Evolutionary conservation across 1,284 basidiomycete species (phyloP).

Genomic region (Malassezia slooffiae): DNA sequence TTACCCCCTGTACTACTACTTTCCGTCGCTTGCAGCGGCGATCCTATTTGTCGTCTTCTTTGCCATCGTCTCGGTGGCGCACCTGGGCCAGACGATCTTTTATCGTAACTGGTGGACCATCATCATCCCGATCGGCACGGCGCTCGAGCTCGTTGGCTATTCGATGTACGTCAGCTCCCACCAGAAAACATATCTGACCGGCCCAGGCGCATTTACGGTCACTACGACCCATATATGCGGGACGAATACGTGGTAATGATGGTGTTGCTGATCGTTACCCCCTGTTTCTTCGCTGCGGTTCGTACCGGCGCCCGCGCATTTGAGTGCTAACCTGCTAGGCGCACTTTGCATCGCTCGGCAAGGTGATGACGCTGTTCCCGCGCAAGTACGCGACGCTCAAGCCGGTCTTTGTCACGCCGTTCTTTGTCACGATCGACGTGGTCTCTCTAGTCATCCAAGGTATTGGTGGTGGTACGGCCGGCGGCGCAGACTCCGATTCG

Average conservation of each 20-base stretch:
- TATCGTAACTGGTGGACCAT: conserved; percentile 20
- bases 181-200: conserved; percentile 1
- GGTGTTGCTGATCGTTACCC: conserved; percentile 23
- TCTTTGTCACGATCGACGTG: conserved; percentile 26
- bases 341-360: conserved; percentile 21
- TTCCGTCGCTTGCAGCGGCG: conserved; percentile 10
- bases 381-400: conserved; percentile 12
- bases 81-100: conserved; percentile 3
- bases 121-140: conserved; percentile 14
- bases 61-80: conserved; percentile 4
- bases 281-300: conserved; percentile 25
- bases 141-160: conserved; percentile 16
- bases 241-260: conserved; percentile 25
- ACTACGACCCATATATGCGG: conserved; percentile 9
- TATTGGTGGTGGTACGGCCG: conserved; percentile 19
- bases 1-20: conserved; percentile 13
- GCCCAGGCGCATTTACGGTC: conserved; percentile 20
- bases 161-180: conserved; percentile 14
- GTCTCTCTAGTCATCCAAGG: conserved; percentile 21
- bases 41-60: conserved; percentile 16
- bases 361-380: conserved; percentile 16
- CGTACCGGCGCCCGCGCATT: background rate
- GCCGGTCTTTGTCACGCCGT: conserved; percentile 20
- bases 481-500: conserved; percentile 13
- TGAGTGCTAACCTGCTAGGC: background rate